phyloP scores from a whole-genome alignment of 169 alveolate genomes.

The Neospora caninum region DNA sequence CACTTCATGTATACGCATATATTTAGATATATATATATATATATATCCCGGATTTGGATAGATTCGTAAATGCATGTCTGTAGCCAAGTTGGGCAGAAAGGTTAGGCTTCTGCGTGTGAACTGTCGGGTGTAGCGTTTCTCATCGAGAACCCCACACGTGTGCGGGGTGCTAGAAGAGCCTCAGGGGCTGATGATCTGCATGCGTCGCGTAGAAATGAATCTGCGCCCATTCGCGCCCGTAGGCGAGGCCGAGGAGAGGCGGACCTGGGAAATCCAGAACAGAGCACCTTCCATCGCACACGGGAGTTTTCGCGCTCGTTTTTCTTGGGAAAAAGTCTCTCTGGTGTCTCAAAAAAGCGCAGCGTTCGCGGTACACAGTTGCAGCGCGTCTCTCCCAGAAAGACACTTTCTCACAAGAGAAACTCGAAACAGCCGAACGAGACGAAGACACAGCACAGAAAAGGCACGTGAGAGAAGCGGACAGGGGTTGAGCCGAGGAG shows the following conservation, averaged over 20 bases:
- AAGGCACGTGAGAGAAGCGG: not conserved
- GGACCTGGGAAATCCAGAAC: slow-evolving; percentile 39
- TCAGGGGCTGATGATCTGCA: slow-evolving; percentile 40
- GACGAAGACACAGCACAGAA: not conserved
- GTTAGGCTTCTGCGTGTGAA: too few species aligned
- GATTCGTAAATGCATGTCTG: too few species aligned
- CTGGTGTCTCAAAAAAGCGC: too few species aligned
- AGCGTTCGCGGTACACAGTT: too few species aligned
- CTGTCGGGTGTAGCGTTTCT: too few species aligned
- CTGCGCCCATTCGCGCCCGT: slow-evolving; percentile 68
- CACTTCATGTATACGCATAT: not conserved
- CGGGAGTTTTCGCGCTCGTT: too few species aligned
- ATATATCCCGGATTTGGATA: too few species aligned
- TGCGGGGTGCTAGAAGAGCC: not conserved
- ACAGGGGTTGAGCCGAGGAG: not conserved
- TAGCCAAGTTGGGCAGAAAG: too few species aligned
- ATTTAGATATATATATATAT: not conserved
- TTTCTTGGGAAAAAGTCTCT: too few species aligned
- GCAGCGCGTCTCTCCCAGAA: too few species aligned
- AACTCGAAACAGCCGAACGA: not conserved
- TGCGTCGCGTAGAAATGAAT: slow-evolving; percentile 33
- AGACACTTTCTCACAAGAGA: too few species aligned
- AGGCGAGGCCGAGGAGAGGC: slow-evolving; percentile 68
- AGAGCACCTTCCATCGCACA: too few species aligned
- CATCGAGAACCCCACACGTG: not conserved